phyloP scores from a whole-genome alignment of 306 rosid genomes.

The Ceratonia siliqua region DNA sequence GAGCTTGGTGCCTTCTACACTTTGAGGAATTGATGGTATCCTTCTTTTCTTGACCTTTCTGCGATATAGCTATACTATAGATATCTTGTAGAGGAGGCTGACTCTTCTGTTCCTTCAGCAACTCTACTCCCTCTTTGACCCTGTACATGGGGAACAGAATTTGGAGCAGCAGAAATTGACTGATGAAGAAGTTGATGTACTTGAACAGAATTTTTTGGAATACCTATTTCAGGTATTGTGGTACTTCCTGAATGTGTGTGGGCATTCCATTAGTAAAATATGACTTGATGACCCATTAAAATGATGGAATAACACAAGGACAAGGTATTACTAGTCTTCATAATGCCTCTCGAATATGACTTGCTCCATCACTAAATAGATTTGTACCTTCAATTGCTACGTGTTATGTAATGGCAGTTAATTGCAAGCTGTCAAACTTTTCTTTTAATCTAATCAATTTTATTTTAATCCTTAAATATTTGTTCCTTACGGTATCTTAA shows the following conservation, averaged over 20 bases:
- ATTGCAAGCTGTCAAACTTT: neutral
- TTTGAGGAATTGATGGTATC: constrained; percentile 97
- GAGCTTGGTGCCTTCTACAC: constrained; percentile 97
- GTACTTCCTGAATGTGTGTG: constrained; percentile 12
- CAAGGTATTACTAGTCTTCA: neutral
- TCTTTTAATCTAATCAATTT: neutral
- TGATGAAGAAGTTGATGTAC: constrained; percentile 65
- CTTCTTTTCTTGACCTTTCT: constrained; percentile 26
- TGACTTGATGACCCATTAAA: neutral
- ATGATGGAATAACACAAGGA: neutral
- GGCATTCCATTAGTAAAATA: neutral
- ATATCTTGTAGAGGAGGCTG: constrained; percentile 18
- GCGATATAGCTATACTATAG: constrained; percentile 19
- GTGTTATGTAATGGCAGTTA: neutral
- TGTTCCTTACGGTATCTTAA: constrained; percentile 5
- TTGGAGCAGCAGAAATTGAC: constrained; percentile 73
- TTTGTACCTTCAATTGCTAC: neutral
- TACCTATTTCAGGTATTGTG: constrained; percentile 81
- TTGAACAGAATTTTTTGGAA: constrained; percentile 82
- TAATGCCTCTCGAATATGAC: neutral
- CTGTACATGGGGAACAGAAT: constrained; percentile 75
- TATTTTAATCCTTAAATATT: constrained; percentile 5
- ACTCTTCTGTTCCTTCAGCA: constrained; percentile 58
- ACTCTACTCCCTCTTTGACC: constrained; percentile 93
- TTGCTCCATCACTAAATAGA: neutral